phyloP scores from a whole-genome alignment of 176 grass and related monocot species.

The Calamus simplicifolius region DNA sequence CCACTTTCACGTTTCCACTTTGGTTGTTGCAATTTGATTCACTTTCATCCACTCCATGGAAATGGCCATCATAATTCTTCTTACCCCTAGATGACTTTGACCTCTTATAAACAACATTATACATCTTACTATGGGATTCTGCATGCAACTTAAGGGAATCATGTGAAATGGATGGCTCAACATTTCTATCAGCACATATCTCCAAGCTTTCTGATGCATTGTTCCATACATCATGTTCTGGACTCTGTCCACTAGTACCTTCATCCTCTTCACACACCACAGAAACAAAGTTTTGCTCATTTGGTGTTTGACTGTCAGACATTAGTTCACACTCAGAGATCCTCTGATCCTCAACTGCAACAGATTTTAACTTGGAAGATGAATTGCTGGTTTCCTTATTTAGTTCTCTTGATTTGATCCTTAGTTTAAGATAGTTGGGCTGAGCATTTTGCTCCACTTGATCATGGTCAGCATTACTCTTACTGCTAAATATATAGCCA shows the following conservation, averaged over 20 bases:
- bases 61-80: constrained; percentile 48
- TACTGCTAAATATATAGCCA: constrained; percentile 14
- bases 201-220: constrained; percentile 25
- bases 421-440: constrained; percentile 39
- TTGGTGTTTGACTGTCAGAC: constrained; percentile 4
- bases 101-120: constrained; percentile 66
- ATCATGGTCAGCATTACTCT: constrained; percentile 14
- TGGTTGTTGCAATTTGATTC: constrained; percentile 57
- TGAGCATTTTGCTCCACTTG: constrained; percentile 29
- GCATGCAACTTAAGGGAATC: constrained; percentile 19
- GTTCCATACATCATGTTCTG: constrained; percentile 20
- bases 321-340: constrained; percentile 9
- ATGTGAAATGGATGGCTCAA: constrained; percentile 27
- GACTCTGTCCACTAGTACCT: constrained; percentile 27
- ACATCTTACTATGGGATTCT: constrained; percentile 27
- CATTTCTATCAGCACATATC: constrained; percentile 25
- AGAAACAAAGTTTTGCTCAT: constrained; percentile 19
- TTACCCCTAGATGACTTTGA: constrained; percentile 42
- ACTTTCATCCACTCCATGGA: constrained; percentile 47
- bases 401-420: constrained; percentile 53
- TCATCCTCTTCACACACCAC: constrained; percentile 34
- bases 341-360: constrained; percentile 11
- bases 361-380: constrained; percentile 31
- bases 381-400: constrained; percentile 26
- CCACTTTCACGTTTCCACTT: constrained; percentile 42